A percentile compares a stretch with the other conserved stretches of the same genome.
These are phyloP conservation scores for Fagus crenata DNA, from an alignment of 306 rosid genomes.

Conservation along the genomic window DNA sequence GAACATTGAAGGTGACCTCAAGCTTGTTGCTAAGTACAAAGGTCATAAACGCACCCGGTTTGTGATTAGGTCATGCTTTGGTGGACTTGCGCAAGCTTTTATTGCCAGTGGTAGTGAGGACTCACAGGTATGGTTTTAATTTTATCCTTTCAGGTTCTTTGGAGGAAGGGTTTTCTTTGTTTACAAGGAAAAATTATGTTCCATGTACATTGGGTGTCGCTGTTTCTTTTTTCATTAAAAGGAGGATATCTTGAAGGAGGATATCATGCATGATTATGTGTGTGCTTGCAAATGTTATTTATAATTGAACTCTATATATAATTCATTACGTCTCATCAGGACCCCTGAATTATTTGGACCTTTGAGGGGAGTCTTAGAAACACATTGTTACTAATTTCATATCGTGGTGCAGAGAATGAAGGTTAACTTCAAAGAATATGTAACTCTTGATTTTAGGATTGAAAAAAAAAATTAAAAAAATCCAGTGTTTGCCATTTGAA, in stretches of 20 bases:
- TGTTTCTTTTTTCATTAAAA: not conserved
- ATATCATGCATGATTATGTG: not conserved
- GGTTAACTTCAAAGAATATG: not conserved
- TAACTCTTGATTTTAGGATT: not conserved
- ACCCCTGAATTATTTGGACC: not conserved
- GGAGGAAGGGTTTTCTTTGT: not conserved
- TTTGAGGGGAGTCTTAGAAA: not conserved
- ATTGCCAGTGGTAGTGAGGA: constrained; percentile 99
- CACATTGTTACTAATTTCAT: not conserved
- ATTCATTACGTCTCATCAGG: not conserved
- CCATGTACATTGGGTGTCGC: not conserved
- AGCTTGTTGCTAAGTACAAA: constrained; percentile 68
- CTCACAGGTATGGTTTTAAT: constrained; percentile 74
- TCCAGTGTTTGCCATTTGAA: not conserved
- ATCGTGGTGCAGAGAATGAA: too few species aligned
- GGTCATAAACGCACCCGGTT: constrained; percentile 83
- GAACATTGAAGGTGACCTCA: constrained; percentile 71
- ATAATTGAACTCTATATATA: not conserved
- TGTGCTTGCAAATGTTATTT: not conserved
- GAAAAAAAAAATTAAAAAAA: too few species aligned
- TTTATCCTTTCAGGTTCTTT: not conserved
- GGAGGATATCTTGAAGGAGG: not conserved
- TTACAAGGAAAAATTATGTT: not conserved
- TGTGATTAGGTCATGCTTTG: constrained; percentile 91
- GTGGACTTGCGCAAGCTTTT: constrained; percentile 85